Evolutionary conservation across 1,139 yeast species (phyloP), one percentile per base, ranked within the genome.

Genomic region (Geotrichum bryndzae): DNA sequence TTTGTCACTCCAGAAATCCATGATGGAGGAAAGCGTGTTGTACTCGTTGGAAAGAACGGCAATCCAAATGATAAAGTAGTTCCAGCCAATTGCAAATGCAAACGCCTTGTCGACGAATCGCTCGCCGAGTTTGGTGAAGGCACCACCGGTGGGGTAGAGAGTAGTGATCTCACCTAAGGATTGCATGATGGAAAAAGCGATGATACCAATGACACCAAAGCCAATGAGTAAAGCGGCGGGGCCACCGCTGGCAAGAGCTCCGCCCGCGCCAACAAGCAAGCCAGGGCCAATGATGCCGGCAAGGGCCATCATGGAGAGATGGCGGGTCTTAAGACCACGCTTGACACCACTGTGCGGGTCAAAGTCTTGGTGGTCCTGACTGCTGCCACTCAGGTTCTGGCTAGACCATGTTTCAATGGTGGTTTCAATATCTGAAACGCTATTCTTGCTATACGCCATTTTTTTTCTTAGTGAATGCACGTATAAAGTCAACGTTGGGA

Each of bases 281-380:
- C 94, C 94, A 2, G 90, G 84, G 18, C 90, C 90, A 59, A 84
- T 84, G 61, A 83, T 82, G 6, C 88, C 89, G 2, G 87, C 88
- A 62, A 84, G 77, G 50, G 87, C 82, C 71, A 84, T 83, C 87
- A 84, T 82, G 6, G 78, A 73, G 64, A 82, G 72, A 68, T 82
- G 85, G 61, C 84, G 74, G 27, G 81, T 76, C 62, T 77, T 77
- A 58, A 83, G 78, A 31, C 82, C 81, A 60, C 83, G 77, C 65
- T 80, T 80, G 60, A 83, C 76, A 3, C 79, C 78, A 1, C 76
- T 66, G 8, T 73, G 68, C 7, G 76, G 73, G 63, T 75, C 79
- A 50, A 72, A 53, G 5, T 15, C 22, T 41, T 52, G 54, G 1
- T 11, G 38, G 5, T 25, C 38, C 13, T n/a, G 6, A 18, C 7